These are phyloP conservation scores for Pilasporangium apinafurcum DNA, from an alignment of 352 stramenopile genomes.

Conservation along the genomic window DNA sequence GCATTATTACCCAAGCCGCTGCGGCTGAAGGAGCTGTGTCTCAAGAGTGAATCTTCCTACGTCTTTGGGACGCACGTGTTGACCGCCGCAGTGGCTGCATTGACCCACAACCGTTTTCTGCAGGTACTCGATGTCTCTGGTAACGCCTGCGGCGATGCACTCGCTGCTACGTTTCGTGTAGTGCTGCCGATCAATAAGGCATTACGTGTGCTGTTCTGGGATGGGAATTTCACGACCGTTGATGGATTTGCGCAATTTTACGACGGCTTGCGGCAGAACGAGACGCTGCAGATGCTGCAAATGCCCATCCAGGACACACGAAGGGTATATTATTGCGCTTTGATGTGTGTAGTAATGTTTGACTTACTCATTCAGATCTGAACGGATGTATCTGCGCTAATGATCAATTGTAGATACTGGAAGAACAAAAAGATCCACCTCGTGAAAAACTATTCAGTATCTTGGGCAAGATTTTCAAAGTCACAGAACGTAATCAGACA, in stretches of 20 bases:
- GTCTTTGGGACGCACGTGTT: constrained; percentile 55
- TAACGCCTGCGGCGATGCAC: constrained; percentile 62
- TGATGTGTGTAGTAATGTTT: too few species aligned
- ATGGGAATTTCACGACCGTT: constrained; percentile 68
- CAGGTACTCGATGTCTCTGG: constrained; percentile 69
- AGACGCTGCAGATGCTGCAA: constrained; percentile 59
- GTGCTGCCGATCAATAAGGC: constrained; percentile 48
- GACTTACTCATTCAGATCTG: neutral
- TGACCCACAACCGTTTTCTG: constrained; percentile 30
- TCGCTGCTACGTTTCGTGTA: constrained; percentile 34
- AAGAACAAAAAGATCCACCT: constrained; percentile 59
- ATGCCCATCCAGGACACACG: constrained; percentile 77
- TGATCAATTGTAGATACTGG: constrained; percentile 36
- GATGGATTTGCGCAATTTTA: constrained; percentile 64
- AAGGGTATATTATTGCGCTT: constrained; percentile 40
- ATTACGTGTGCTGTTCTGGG: constrained; percentile 68
- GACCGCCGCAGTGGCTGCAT: constrained; percentile 31
- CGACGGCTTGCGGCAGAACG: constrained; percentile 49
- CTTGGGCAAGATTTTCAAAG: constrained; percentile 67
- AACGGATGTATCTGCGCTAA: neutral
- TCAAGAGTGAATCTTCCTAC: constrained; percentile 36
- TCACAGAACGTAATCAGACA: constrained; percentile 57
- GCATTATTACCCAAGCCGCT: constrained; percentile 27
- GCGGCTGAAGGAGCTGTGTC: constrained; percentile 44
- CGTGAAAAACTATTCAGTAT: constrained; percentile 69